These are phyloP conservation scores for Silene conica DNA, from an alignment of 148 eudicot genomes.

Conservation along the genomic window DNA sequence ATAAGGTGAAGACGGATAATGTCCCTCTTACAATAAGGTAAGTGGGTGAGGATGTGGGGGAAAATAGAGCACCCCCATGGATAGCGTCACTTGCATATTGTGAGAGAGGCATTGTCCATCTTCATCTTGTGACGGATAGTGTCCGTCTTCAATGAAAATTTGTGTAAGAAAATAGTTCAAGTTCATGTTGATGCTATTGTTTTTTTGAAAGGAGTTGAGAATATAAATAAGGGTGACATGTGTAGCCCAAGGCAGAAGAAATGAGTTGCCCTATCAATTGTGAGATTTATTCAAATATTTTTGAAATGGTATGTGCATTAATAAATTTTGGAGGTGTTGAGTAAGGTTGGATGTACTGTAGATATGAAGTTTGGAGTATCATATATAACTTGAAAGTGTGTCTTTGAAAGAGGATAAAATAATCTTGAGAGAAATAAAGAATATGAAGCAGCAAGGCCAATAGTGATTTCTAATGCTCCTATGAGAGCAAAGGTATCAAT, in stretches of 20 bases:
- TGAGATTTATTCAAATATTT: slow-evolving; percentile 30
- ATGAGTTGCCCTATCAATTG: slow-evolving; percentile 49
- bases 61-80: too few species aligned
- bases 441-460: slow-evolving; percentile 61
- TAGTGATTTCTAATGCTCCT: slow-evolving; percentile 69
- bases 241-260: slow-evolving; percentile 51
- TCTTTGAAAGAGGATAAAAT: slow-evolving; percentile 74
- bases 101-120: too few species aligned
- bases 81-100: too few species aligned
- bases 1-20: too few species aligned
- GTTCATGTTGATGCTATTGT: too few species aligned
- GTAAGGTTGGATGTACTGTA: slow-evolving; percentile 17
- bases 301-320: not conserved
- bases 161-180: too few species aligned
- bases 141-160: too few species aligned
- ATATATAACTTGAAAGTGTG: slow-evolving; percentile 70
- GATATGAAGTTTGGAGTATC: slow-evolving; percentile 64
- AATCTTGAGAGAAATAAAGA: slow-evolving; percentile 63
- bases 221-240: slow-evolving; percentile 37
- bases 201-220: too few species aligned
- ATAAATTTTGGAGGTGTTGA: not conserved
- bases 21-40: too few species aligned
- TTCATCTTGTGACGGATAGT: too few species aligned
- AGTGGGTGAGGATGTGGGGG: too few species aligned
- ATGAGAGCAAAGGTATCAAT: slow-evolving; percentile 60